phyloP scores from a whole-genome alignment of 805 yeast species.

The Saccharomycopsis fodiens region DNA sequence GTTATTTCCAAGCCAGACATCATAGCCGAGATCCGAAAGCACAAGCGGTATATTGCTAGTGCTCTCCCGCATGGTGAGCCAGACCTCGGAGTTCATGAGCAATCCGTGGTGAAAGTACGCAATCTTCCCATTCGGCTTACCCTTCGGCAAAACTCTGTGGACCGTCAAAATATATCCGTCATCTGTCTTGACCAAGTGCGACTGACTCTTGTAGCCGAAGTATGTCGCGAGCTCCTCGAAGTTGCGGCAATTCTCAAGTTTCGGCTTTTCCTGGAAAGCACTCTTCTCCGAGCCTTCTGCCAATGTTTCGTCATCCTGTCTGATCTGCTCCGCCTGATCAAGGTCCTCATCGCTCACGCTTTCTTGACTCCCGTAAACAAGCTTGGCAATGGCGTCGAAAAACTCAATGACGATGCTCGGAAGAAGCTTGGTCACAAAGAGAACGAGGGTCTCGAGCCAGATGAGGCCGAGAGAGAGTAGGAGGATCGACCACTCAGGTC shows the following conservation, averaged over 20 bases:
- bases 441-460: slow-evolving; percentile 41
- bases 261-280: slow-evolving; percentile 25
- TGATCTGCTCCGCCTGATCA: not conserved
- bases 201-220: slow-evolving; percentile 67
- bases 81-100: slow-evolving; percentile 79
- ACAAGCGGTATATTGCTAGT: slow-evolving; percentile 60
- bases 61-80: slow-evolving; percentile 41
- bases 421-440: slow-evolving; percentile 37
- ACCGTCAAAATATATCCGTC: slow-evolving; percentile 61
- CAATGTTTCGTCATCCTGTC: slow-evolving; percentile 10
- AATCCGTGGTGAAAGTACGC: slow-evolving; percentile 89
- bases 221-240: slow-evolving; percentile 60
- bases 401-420: slow-evolving; percentile 36
- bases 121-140: slow-evolving; percentile 33
- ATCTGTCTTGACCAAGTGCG: slow-evolving; percentile 65
- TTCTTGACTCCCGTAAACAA: slow-evolving; percentile 6
- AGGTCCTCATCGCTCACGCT: not conserved
- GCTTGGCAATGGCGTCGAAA: slow-evolving; percentile 28
- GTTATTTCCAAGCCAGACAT: slow-evolving; percentile 92
- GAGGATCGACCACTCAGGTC: slow-evolving; percentile 44
- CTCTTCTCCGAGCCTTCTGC: slow-evolving; percentile 19
- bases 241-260: slow-evolving; percentile 38
- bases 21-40: slow-evolving; percentile 76
- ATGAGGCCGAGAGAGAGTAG: slow-evolving; percentile 37
- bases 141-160: slow-evolving; percentile 49